These are phyloP conservation scores for Sporisorium scitamineum DNA, from an alignment of 1,284 basidiomycete species.

Conservation along the genomic window DNA sequence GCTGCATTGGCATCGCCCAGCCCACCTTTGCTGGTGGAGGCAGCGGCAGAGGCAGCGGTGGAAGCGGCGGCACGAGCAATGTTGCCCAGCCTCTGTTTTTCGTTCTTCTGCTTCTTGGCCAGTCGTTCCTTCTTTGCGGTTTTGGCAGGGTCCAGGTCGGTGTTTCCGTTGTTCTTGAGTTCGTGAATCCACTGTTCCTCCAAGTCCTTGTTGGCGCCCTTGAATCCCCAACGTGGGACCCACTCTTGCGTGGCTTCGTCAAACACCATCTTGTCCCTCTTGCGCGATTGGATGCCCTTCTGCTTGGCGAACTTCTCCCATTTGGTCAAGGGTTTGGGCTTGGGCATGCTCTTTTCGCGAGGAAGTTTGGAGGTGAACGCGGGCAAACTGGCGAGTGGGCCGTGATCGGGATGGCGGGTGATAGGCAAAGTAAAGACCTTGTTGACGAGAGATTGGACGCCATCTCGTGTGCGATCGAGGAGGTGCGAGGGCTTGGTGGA, in stretches of 20 bases:
- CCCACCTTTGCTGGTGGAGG: slow-evolving; percentile 5
- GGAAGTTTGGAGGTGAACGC: slow-evolving; percentile 78
- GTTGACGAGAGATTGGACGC: slow-evolving; percentile 84
- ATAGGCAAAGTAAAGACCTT: slow-evolving; percentile 86
- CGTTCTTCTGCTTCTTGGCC: slow-evolving; percentile 84
- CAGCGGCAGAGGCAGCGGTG: slow-evolving; percentile 7
- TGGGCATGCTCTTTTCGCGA: slow-evolving; percentile 90
- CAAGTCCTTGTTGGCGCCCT: slow-evolving; percentile 82
- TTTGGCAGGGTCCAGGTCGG: slow-evolving; percentile 82
- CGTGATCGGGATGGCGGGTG: slow-evolving; percentile 78
- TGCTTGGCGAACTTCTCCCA: slow-evolving; percentile 96
- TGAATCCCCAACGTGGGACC: slow-evolving; percentile 89
- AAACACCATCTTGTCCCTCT: slow-evolving; percentile 85
- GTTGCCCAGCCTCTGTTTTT: slow-evolving; percentile 83
- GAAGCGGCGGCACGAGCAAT: slow-evolving; percentile 72
- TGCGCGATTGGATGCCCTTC: slow-evolving; percentile 85
- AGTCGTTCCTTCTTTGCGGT: slow-evolving; percentile 82
- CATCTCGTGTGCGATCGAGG: slow-evolving; percentile 83
- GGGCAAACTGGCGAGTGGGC: slow-evolving; percentile 86
- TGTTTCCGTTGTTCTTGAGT: slow-evolving; percentile 81
- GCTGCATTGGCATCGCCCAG: slow-evolving; percentile 49
- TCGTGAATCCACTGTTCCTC: slow-evolving; percentile 95
- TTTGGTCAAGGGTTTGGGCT: slow-evolving; percentile 91
- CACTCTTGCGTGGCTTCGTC: slow-evolving; percentile 95
- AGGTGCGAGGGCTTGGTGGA: slow-evolving; percentile 82